Base-by-base conservation (phyloP, 257 asterid species). In the Catharanthus roseus region DNA sequence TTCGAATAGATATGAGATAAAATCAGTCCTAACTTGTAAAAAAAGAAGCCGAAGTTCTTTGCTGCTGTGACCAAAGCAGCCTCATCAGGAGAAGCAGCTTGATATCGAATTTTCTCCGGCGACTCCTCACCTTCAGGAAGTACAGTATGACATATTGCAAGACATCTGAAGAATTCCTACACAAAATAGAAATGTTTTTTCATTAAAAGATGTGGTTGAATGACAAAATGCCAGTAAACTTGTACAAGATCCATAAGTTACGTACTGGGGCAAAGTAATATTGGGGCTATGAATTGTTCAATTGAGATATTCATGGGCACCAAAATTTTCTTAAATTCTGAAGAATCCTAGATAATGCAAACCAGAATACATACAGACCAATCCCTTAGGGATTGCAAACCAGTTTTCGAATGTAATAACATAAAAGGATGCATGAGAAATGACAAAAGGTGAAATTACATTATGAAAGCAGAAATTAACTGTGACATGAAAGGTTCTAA, bases 11-110 rank as follows among this genome's bases (percentile, higher is more conserved):
- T 50, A 36, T 15, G 63, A 31, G 53, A 44, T 56, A 21, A 50
- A 41, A 69, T 36, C 50, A 21, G 26, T 36, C 67, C 75, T 71
- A 83, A 90, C 99, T 82, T 95, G 87, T 88, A 92, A 83, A 95
- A 95, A 82, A 95, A 95, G 93, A 95, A 95, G 78, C 99, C 99
- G 79, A 95, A 95, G 80, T 84, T 92, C 86, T 95, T 95, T 33
- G 99, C 96, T 74, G 99, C 99, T 33, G 82, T 77, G 68, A 95
- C 99, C 84, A 95, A 78, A 81, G 99, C 99, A 71, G 98, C 81
- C 76, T 95, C 99, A 75, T 95, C 99, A 74, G 99, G 99, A 42
- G 99, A 95, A 71, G 99, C 99, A 76, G 98, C 98, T 86, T 95
- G 98, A 85, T 92, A 95, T 57, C 91, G 92, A 58, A 95, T 88